Evolutionary conservation across 2,329 filamentous ascomycete species (phyloP).

Genomic region (Trichocomaceae sp.): DNA sequence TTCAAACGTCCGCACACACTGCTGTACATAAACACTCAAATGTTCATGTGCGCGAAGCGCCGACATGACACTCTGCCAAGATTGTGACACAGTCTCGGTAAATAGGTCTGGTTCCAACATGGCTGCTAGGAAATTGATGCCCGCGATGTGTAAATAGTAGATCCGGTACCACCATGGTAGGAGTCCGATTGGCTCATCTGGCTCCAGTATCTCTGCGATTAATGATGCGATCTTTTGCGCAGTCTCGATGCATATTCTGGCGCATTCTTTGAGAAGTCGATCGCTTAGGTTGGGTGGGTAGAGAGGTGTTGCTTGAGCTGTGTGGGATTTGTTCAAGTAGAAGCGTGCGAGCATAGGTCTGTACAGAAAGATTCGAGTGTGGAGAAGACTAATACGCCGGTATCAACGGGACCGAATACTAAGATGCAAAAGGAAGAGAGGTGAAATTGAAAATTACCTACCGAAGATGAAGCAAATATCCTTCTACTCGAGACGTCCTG

Average conservation of each 20-base stretch:
- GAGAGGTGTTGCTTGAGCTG: not conserved
- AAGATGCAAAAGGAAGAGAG: not conserved
- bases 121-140: slow-evolving; percentile 16
- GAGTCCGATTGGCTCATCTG: slow-evolving; percentile 15
- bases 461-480: slow-evolving; percentile 16
- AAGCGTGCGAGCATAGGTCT: slow-evolving; percentile 17
- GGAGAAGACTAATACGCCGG: slow-evolving; percentile 13
- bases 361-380: slow-evolving; percentile 16
- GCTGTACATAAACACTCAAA: slow-evolving; percentile 8
- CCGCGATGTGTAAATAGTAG: slow-evolving; percentile 20
- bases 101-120: slow-evolving; percentile 23
- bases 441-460: not conserved
- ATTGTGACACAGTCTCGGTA: slow-evolving; percentile 19
- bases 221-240: slow-evolving; percentile 15
- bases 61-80: slow-evolving; percentile 20
- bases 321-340: slow-evolving; percentile 12
- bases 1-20: slow-evolving; percentile 9
- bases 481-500: slow-evolving; percentile 9
- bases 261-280: slow-evolving; percentile 16
- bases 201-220: slow-evolving; percentile 13
- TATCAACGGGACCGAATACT: not conserved
- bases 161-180: slow-evolving; percentile 19
- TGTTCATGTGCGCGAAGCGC: slow-evolving; percentile 16
- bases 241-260: slow-evolving; percentile 16
- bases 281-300: slow-evolving; percentile 11